Evolutionary conservation across 2,329 filamentous ascomycete species (phyloP).

Genomic region (Fusarium pseudoanthophilum): DNA sequence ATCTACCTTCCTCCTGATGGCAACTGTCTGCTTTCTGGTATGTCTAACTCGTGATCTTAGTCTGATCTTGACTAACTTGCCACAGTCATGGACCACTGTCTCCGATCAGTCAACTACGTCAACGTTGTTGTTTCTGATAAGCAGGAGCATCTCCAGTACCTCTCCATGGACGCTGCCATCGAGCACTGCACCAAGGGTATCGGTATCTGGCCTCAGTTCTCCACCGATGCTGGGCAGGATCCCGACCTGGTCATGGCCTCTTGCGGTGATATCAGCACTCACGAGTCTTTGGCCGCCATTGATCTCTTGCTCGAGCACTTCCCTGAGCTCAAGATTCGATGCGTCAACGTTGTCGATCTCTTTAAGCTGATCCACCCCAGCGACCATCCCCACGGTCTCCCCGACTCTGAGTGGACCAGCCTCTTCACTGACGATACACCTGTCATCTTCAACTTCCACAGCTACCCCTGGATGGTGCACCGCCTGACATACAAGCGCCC

Average conservation of each 20-base stretch:
- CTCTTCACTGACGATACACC: constrained; percentile 79
- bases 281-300: constrained; percentile 79
- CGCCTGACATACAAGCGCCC: constrained; percentile 80
- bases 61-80: constrained; percentile 23
- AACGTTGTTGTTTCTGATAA: constrained; percentile 85
- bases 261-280: constrained; percentile 79
- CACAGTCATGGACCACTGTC: constrained; percentile 76
- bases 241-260: constrained; percentile 81
- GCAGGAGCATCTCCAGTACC: constrained; percentile 80
- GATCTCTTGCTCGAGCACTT: constrained; percentile 77
- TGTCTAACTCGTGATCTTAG: constrained; percentile 8
- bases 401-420: constrained; percentile 71
- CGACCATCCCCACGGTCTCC: constrained; percentile 79
- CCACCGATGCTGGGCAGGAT: constrained; percentile 73
- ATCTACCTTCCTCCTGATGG: constrained; percentile 85
- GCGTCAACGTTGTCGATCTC: constrained; percentile 82
- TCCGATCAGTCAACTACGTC: constrained; percentile 80
- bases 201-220: constrained; percentile 82
- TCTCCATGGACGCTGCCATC: constrained; percentile 77
- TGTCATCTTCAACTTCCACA: constrained; percentile 87
- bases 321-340: constrained; percentile 78
- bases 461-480: constrained; percentile 83
- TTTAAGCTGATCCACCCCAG: constrained; percentile 79
- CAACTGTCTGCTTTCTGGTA: constrained; percentile 75
- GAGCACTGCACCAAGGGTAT: constrained; percentile 82